phyloP scores from a whole-genome alignment of 2,329 filamentous ascomycete genomes.

The Claviceps spartinae region DNA sequence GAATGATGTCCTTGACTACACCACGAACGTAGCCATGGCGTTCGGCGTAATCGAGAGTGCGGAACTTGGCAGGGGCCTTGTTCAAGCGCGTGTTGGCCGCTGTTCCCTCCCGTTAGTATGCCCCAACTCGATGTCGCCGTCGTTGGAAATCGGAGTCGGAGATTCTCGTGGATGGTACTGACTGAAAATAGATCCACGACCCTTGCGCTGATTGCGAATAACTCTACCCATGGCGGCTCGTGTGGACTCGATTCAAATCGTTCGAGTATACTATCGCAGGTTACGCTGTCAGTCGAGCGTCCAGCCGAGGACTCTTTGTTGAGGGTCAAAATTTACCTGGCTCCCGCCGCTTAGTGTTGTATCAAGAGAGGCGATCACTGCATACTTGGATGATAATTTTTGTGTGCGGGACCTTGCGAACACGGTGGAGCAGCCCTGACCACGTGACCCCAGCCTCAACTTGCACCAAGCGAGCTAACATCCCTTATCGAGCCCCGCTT shows the following conservation, averaged over 20 bases:
- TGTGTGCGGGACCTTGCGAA: conserved; percentile 20
- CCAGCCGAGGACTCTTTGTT: conserved; percentile 11
- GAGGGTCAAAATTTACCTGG: conserved; percentile 21
- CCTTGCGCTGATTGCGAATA: conserved; percentile 54
- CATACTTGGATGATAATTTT: conserved; percentile 20
- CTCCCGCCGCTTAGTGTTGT: conserved; percentile 28
- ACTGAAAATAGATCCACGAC: conserved; percentile 46
- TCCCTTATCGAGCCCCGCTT: not conserved
- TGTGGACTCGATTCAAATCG: conserved; percentile 21
- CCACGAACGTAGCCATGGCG: conserved; percentile 95
- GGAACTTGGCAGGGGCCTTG: conserved; percentile 77
- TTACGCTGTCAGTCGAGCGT: conserved; percentile 6
- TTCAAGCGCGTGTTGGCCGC: conserved; percentile 79
- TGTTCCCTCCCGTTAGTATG: conserved; percentile 26
- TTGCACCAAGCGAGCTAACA: conserved; percentile 5
- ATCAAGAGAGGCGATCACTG: conserved; percentile 16
- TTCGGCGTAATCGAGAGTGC: conserved; percentile 91
- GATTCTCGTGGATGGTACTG: conserved; percentile 19
- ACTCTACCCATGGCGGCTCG: conserved; percentile 40
- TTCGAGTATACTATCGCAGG: conserved; percentile 17
- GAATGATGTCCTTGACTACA: conserved; percentile 97
- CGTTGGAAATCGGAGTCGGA: conserved; percentile 11
- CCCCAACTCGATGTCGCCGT: conserved; percentile 8
- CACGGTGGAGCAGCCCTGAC: conserved; percentile 19
- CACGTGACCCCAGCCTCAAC: conserved; percentile 18